Conservation (phyloP, 2,329 filamentous ascomycete genomes). For the Oidium heveae region DNA sequence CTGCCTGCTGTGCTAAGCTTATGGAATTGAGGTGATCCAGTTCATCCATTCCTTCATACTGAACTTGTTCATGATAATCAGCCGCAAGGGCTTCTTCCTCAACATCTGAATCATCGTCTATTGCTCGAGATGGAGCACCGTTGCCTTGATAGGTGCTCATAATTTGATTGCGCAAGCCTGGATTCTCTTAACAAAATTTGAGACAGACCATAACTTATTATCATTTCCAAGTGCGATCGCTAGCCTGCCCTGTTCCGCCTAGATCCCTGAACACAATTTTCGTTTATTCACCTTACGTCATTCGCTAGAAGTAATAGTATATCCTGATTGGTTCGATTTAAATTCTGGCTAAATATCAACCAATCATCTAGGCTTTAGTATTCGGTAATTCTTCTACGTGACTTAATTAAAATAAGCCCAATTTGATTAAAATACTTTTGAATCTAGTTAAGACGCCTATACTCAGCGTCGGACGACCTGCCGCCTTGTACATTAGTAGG, state of each 20-base stretch:
- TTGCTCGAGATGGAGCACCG: constrained; percentile 29
- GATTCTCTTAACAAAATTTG: not conserved
- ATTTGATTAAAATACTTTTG: no score
- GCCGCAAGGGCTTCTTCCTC: constrained; percentile 91
- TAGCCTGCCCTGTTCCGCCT: not conserved
- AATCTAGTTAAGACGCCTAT: no score
- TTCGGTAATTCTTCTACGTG: no score
- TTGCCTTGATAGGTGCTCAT: constrained; percentile 41
- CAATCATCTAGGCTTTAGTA: no score
- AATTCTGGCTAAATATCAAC: no score
- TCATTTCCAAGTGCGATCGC: not conserved
- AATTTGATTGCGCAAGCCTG: constrained; percentile 1
- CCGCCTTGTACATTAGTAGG: no score
- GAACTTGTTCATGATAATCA: constrained; percentile 89
- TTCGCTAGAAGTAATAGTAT: no score
- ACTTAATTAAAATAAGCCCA: no score
- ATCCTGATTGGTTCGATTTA: no score
- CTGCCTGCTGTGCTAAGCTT: constrained; percentile 47
- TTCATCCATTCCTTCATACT: constrained; percentile 70
- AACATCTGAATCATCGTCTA: constrained; percentile 69
- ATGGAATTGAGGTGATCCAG: constrained; percentile 49
- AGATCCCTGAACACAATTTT: not conserved
- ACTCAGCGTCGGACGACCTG: no score
- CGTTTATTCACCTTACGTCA: not conserved
- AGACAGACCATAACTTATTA: not conserved